phyloP scores from a whole-genome alignment of 2,329 filamentous ascomycete genomes.

The Ploettnerulaceae sp. region DNA sequence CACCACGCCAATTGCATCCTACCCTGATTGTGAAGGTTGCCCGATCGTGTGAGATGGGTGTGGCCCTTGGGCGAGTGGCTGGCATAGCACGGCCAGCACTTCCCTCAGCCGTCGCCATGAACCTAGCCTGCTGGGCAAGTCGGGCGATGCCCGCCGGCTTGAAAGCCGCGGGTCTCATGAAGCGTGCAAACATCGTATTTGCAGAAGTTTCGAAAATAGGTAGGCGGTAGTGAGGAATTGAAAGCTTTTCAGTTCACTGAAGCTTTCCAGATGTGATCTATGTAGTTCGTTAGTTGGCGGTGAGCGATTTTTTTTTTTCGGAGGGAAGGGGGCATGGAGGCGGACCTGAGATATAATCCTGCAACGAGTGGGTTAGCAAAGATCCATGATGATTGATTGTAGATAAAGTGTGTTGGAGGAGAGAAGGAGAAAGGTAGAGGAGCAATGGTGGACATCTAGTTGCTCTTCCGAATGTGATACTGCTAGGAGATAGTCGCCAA shows the following conservation, averaged over 20 bases:
- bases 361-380: conserved; percentile 42
- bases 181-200: conserved; percentile 55
- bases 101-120: conserved; percentile 61
- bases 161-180: conserved; percentile 50
- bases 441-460: conserved; percentile 3
- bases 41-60: conserved; percentile 65
- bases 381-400: conserved; percentile 13
- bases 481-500: conserved; percentile 9
- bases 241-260: conserved; percentile 36
- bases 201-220: conserved; percentile 20
- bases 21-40: conserved; percentile 94
- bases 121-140: conserved; percentile 40
- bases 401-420: conserved; percentile 13
- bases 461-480: conserved; percentile 8
- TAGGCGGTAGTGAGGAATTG: conserved; percentile 18
- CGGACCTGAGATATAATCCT: conserved; percentile 73
- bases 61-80: conserved; percentile 51
- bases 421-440: conserved; percentile 9
- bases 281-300: conserved; percentile 21
- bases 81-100: conserved; percentile 68
- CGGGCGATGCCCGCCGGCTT: conserved; percentile 32
- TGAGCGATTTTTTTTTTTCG: conserved; percentile 21
- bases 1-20: conserved; percentile 31
- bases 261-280: conserved; percentile 42
- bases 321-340: conserved; percentile 9